phyloP scores from a whole-genome alignment of 1,284 basidiomycete species.

The Coniophora puteana region DNA sequence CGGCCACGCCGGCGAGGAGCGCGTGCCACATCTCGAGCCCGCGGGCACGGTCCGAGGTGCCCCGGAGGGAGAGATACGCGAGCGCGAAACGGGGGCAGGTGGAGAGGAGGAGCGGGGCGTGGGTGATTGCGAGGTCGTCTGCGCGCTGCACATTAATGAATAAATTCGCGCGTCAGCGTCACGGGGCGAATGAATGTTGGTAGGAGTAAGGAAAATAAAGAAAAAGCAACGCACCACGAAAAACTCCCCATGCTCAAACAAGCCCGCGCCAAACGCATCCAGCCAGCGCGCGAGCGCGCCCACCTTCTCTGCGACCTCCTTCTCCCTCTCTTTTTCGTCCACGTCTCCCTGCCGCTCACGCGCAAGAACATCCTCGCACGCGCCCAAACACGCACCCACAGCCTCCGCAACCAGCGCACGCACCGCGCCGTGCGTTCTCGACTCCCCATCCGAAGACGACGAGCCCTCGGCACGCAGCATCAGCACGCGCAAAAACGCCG shows the following conservation, averaged over 20 bases:
- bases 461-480: no score
- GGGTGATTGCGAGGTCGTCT: slow-evolving; percentile 38
- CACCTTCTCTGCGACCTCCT: slow-evolving; percentile 6
- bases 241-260: slow-evolving; percentile 39
- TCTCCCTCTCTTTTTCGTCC: no score
- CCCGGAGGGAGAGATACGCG: slow-evolving; percentile 43
- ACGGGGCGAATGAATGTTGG: no score
- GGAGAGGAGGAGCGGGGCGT: slow-evolving; percentile 38
- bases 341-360: no score
- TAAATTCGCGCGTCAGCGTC: slow-evolving; percentile 3
- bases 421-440: slow-evolving; percentile 24
- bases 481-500: no score
- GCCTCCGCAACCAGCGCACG: slow-evolving; percentile 23
- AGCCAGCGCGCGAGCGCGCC: slow-evolving; percentile 18
- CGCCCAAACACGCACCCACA: slow-evolving; percentile 21
- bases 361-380: slow-evolving; percentile 23
- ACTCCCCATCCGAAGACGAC: slow-evolving; percentile 17
- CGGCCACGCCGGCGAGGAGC: slow-evolving; percentile 34
- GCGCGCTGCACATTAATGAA: slow-evolving; percentile 32
- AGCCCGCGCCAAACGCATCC: slow-evolving; percentile 21
- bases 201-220: no score
- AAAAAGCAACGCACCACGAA: slow-evolving; percentile 31
- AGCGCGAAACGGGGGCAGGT: slow-evolving; percentile 41
- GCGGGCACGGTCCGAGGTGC: slow-evolving; percentile 29
- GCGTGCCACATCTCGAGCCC: slow-evolving; percentile 40